Evolutionary conservation across 805 yeast genomes (phyloP).

Genomic region (Yarrowia sp.): DNA sequence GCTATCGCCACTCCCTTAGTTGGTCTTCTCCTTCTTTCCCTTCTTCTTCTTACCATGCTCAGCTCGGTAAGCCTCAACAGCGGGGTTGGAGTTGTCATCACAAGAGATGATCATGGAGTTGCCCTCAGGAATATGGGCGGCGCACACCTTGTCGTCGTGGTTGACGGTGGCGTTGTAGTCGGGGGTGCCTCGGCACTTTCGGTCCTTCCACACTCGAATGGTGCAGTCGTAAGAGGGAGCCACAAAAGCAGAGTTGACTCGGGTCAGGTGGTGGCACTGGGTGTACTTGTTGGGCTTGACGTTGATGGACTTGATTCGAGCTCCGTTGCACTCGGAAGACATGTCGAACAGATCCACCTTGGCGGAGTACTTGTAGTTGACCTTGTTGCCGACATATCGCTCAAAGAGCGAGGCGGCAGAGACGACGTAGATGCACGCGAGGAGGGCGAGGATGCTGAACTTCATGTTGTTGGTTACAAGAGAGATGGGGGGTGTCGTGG

Average conservation of each 20-base stretch:
- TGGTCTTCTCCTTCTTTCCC: constrained; percentile 8
- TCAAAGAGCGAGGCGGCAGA: constrained; percentile 22
- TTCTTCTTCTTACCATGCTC: constrained; percentile 6
- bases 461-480: not conserved
- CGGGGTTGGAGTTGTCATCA: constrained; percentile 24
- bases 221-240: constrained; percentile 26
- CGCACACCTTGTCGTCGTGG: constrained; percentile 23
- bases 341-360: constrained; percentile 23
- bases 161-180: constrained; percentile 25
- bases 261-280: constrained; percentile 11
- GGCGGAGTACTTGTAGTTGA: constrained; percentile 28
- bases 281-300: constrained; percentile 26
- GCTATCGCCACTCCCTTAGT: not conserved
- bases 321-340: constrained; percentile 25
- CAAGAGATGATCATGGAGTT: constrained; percentile 9
- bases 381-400: constrained; percentile 27
- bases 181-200: constrained; percentile 22
- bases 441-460: constrained; percentile 25
- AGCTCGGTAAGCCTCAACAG: not conserved
- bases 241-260: constrained; percentile 6
- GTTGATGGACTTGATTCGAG: constrained; percentile 27
- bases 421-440: constrained; percentile 26
- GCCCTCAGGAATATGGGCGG: constrained; percentile 16
- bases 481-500: not conserved
- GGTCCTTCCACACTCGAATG: constrained; percentile 24